Percentiles rank a stretch among this genome's conserved stretches.
These are phyloP conservation scores for Aspergillus aculeatus DNA, from an alignment of 2,329 filamentous ascomycete genomes.

Conservation along the genomic window DNA sequence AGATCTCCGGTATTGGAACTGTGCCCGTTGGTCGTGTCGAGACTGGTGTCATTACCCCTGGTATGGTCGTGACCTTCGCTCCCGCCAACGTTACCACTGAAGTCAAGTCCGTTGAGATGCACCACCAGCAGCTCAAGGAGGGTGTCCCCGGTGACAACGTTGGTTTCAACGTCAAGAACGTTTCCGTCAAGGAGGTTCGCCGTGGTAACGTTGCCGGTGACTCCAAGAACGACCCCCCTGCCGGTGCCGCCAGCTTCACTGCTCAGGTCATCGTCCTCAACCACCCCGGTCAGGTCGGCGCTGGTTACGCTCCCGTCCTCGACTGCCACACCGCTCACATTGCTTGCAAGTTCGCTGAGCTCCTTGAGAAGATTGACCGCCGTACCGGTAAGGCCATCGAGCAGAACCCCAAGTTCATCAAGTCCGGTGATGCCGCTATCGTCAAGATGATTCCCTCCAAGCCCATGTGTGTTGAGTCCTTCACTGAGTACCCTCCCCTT, in stretches of 20 bases:
- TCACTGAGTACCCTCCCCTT: slow-evolving; percentile 99
- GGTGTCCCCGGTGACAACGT: slow-evolving; percentile 99
- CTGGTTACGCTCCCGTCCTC: slow-evolving; percentile 97
- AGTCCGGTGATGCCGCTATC: slow-evolving; percentile 99
- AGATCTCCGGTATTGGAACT: slow-evolving; percentile 99
- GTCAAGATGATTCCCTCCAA: slow-evolving; percentile 99
- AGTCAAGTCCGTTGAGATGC: slow-evolving; percentile 99
- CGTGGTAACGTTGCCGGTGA: slow-evolving; percentile 99
- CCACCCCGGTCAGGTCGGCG: slow-evolving; percentile 99
- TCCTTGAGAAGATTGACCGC: slow-evolving; percentile 99
- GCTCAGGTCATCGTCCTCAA: slow-evolving; percentile 99
- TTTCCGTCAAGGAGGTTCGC: slow-evolving; percentile 99
- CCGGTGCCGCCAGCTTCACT: slow-evolving; percentile 89
- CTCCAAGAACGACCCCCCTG: slow-evolving; percentile 99
- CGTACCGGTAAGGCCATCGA: slow-evolving; percentile 99
- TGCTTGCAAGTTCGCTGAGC: slow-evolving; percentile 99
- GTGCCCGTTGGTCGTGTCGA: slow-evolving; percentile 99
- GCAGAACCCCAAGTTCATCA: slow-evolving; percentile 96
- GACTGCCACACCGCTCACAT: slow-evolving; percentile 99
- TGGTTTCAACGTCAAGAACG: slow-evolving; percentile 99
- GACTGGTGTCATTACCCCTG: slow-evolving; percentile 90
- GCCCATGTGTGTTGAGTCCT: slow-evolving; percentile 99
- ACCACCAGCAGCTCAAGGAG: slow-evolving; percentile 97
- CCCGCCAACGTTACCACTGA: slow-evolving; percentile 99
- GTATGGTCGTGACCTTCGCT: slow-evolving; percentile 91